Evolutionary conservation across 1,284 basidiomycete species (phyloP), one percentile per base, ranked within the genome.

Genomic region (Peniophora sp.): DNA sequence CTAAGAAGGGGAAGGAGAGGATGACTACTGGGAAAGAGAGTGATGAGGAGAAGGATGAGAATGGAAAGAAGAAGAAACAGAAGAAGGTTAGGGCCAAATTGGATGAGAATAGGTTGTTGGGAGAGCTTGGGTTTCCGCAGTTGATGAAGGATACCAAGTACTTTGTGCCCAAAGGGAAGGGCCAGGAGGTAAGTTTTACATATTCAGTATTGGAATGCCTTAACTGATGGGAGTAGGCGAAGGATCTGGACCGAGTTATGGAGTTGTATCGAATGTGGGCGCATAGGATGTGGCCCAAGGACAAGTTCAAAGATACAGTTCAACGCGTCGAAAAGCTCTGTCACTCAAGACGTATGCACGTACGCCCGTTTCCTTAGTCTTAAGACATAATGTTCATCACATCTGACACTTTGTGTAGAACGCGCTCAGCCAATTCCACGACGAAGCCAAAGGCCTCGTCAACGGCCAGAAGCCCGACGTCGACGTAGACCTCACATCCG

Each of bases 221-320:
- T 47, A 27, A 22, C 24, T 52, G 32, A 53, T 25, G 41, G 41
- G 20, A 45, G 23, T 60, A 95, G 92, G 72, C 72, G 20, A 67
- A 77, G 50, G 93, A 97, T 64, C 75, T 97, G 35, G 79, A 80
- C 55, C 74, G 85, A 32, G 67, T 97, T 16, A 71, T 97, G 50
- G 80, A 85, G 56, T 70, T 88, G 49, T 97, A 97, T 63, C 91
- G 92, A 59, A 86, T 93, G 60, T 97, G 94, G 94, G 78, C 91
- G 2, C 94, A 97, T 66, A 78, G 78, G 57, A 77, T 97, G 77
- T 94, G 87, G 62, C 93, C 94, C 2, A 91, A 88, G 62, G 85
- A 79, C 8, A 83, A 85, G 48, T 95, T 97, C 65, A 74, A 74
- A 45, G 91, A 95, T 63, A 95, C 91, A 0, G 79, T 94, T 6